A percentile compares a stretch with the other conserved stretches of the same genome.
These are phyloP conservation scores for Kwoniella bestiolae DNA, from an alignment of 768 basidiomycete species.

Conservation along the genomic window DNA sequence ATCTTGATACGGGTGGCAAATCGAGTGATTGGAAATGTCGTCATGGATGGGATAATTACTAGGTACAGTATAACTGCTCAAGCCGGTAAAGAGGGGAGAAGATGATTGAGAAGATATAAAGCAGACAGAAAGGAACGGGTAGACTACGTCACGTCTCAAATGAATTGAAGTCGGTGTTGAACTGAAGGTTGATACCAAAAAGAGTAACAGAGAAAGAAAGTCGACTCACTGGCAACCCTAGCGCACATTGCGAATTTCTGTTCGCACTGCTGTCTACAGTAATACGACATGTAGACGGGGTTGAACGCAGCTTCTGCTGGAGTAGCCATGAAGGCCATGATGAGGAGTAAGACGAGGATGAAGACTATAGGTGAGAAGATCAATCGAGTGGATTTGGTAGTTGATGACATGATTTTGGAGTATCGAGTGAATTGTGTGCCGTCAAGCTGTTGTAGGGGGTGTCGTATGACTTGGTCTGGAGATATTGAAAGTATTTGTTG, in stretches of 20 bases:
- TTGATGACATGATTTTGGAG: slow-evolving; percentile 7
- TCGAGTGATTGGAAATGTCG: no score
- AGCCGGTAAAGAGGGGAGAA: no score
- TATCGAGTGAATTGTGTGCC: not conserved
- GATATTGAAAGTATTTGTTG: no score
- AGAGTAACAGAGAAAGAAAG: not conserved
- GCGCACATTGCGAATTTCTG: slow-evolving; percentile 24
- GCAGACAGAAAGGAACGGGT: not conserved
- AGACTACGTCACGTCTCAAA: not conserved
- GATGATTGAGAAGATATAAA: not conserved
- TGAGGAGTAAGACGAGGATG: slow-evolving; percentile 12
- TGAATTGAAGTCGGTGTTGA: not conserved
- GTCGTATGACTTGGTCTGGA: no score
- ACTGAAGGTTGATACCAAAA: no score
- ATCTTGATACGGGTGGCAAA: slow-evolving; percentile 3
- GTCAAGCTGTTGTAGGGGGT: not conserved
- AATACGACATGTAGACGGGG: slow-evolving; percentile 21
- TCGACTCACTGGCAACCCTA: slow-evolving; percentile 24
- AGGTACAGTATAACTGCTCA: no score
- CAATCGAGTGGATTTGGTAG: slow-evolving; percentile 1
- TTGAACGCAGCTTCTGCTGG: slow-evolving; percentile 15
- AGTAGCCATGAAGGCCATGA: slow-evolving; percentile 6
- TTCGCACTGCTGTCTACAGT: slow-evolving; percentile 33
- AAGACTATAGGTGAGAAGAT: slow-evolving; percentile 7
- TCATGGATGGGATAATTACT: no score